Conservation (phyloP, 805 yeast genomes). For the Saccharomycopsis sp. region DNA sequence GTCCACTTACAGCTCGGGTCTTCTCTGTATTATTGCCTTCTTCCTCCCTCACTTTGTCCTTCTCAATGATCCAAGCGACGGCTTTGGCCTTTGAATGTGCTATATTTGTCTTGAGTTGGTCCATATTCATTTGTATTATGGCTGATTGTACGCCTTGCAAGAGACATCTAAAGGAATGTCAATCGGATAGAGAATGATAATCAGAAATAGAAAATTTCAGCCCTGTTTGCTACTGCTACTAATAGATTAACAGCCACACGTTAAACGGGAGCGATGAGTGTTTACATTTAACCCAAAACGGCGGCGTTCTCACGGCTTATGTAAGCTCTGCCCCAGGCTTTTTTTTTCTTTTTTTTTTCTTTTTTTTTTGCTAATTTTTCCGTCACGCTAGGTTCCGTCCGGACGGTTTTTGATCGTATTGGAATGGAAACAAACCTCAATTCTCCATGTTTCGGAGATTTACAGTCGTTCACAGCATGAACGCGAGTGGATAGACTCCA, state of each 20-base stretch:
- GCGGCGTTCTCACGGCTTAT: background rate
- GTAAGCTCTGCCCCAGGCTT: background rate
- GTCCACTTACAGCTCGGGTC: too few relatives aligned
- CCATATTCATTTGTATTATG: background rate
- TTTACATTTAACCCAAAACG: conserved; percentile 1
- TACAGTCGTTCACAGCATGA: too few relatives aligned
- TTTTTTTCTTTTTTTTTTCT: too few relatives aligned
- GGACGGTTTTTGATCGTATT: background rate
- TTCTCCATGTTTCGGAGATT: background rate
- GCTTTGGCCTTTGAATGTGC: conserved; percentile 5
- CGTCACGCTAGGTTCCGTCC: background rate
- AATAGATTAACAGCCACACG: background rate
- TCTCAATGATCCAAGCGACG: conserved; percentile 10
- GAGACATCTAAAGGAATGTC: background rate
- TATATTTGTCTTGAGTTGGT: background rate
- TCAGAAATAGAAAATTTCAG: background rate
- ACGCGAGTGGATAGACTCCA: background rate
- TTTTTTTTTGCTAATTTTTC: background rate
- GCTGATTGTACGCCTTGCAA: background rate
- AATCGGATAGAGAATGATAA: background rate
- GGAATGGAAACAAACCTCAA: background rate
- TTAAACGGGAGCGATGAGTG: background rate
- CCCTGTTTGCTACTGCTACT: too few relatives aligned
- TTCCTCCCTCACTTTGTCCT: background rate
- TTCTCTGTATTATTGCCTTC: too few relatives aligned